Conservation (phyloP, 2,329 filamentous ascomycete genomes). For the Helotiales sp. region DNA sequence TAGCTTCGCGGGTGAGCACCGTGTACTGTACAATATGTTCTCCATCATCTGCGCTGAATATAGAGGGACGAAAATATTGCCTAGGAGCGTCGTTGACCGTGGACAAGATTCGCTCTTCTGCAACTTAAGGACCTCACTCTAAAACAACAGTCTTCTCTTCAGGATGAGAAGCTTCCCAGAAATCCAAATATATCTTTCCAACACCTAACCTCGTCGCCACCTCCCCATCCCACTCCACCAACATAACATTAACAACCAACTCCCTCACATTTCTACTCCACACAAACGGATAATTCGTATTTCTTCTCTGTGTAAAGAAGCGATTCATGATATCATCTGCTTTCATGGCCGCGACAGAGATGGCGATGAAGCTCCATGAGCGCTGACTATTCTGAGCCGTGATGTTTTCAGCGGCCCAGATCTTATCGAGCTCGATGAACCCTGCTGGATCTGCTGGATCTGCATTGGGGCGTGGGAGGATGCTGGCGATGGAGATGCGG, state of each 20-base stretch:
- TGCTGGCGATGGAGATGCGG: conserved; percentile 15
- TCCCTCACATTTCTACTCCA: conserved; percentile 11
- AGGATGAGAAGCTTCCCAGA: conserved; percentile 9
- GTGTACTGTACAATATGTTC: too few relatives aligned
- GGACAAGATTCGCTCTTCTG: too few relatives aligned
- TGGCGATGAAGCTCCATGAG: conserved; percentile 15
- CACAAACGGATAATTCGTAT: background rate
- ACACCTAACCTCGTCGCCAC: conserved; percentile 12
- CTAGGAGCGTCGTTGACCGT: too few relatives aligned
- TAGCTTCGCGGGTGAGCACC: too few relatives aligned
- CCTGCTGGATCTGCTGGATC: background rate
- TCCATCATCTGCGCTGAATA: too few relatives aligned
- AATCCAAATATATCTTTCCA: conserved; percentile 18
- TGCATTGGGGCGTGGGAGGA: background rate
- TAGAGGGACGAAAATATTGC: too few relatives aligned
- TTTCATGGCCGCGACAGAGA: conserved; percentile 6
- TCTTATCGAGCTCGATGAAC: conserved; percentile 20
- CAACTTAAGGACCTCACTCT: too few relatives aligned
- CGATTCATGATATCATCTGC: conserved; percentile 18
- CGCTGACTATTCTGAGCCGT: background rate
- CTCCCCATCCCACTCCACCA: background rate
- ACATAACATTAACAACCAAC: conserved; percentile 14
- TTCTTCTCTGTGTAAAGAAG: conserved; percentile 12
- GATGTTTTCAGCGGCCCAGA: conserved; percentile 9
- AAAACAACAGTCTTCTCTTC: conserved; percentile 2